These are phyloP conservation scores for Cucumis melo DNA, from an alignment of 306 rosid genomes.

Conservation along the genomic window DNA sequence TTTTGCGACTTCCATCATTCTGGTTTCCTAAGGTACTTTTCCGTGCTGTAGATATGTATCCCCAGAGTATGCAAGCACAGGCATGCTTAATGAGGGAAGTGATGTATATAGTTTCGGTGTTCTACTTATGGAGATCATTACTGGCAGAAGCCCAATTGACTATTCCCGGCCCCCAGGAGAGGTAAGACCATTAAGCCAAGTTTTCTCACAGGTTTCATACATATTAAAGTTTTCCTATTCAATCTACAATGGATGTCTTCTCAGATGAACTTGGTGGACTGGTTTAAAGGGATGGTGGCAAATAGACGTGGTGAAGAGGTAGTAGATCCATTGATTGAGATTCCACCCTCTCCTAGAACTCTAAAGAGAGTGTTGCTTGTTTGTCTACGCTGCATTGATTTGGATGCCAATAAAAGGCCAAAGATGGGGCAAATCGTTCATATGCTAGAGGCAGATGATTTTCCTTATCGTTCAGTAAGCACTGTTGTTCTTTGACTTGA, in stretches of 20 bases:
- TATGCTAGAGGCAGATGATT: constrained; percentile 95
- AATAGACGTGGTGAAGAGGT: constrained; percentile 78
- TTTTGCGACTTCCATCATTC: neutral
- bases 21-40: neutral
- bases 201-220: neutral
- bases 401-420: constrained; percentile 79
- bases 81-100: constrained; percentile 91
- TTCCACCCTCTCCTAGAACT: constrained; percentile 62
- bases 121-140: constrained; percentile 91
- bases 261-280: constrained; percentile 96
- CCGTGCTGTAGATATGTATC: constrained; percentile 64
- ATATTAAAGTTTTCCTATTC: neutral
- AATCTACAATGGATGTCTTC: constrained; percentile 3
- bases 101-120: constrained; percentile 93
- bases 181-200: constrained; percentile 26
- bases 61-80: constrained; percentile 94
- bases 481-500: neutral
- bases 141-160: constrained; percentile 92
- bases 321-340: constrained; percentile 62
- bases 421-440: constrained; percentile 98
- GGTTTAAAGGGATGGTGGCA: constrained; percentile 89
- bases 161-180: constrained; percentile 85
- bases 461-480: constrained; percentile 78
- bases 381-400: constrained; percentile 82
- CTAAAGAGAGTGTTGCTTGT: constrained; percentile 70